Base-by-base conservation (phyloP, 2,329 filamentous ascomycete species). In the Chaetomium strumarium region DNA sequence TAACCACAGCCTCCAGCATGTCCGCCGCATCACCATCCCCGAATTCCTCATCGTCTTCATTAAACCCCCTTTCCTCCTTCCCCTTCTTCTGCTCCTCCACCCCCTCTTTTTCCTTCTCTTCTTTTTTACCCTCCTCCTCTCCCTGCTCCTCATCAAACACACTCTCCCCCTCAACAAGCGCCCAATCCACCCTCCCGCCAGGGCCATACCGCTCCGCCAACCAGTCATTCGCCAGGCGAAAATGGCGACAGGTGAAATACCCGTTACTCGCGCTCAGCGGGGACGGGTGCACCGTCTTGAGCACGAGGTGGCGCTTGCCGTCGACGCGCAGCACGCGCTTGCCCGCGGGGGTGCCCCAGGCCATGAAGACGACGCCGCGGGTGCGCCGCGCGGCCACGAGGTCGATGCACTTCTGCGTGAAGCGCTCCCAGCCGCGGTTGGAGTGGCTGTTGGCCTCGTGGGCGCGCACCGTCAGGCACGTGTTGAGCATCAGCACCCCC, bases 391-490 rank as follows among this genome's bases (percentile, higher is more conserved):
- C 82, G 0, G 87, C 87, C 2, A 97, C 88, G 0, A 88, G 79
- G 60, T 97, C 90, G 58, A 99, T 95, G 39, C 93, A 86, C 58
- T 84, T 88, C 66, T 96, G 91, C 17, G 92, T 99, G 66, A 99
- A 88, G 41, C 78, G 77, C 71, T 99, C 93, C 93, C 93, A 99
- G 14, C 93, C 93, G 58, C 85, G 85, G 63, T 86, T 86, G 2
- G 86, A 75, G 69, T 99, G 93, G 29, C 83, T 88, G 67, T 93
- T 92, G 43, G 93, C 85, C 61, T 95, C 83, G 66, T 95, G 88
- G 0, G 89, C 89, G 20, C 90, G 87, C 16, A 99, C 93, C 0
- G 93, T 99, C 51, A 99, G 76, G 68, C 90, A 96, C 1, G 93
- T 95, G 68, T 99, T 99, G 60, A 99, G 80, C 72, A 99, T 79